Conservation (phyloP, 2,329 filamentous ascomycete genomes). For the Microcera coccophila region DNA sequence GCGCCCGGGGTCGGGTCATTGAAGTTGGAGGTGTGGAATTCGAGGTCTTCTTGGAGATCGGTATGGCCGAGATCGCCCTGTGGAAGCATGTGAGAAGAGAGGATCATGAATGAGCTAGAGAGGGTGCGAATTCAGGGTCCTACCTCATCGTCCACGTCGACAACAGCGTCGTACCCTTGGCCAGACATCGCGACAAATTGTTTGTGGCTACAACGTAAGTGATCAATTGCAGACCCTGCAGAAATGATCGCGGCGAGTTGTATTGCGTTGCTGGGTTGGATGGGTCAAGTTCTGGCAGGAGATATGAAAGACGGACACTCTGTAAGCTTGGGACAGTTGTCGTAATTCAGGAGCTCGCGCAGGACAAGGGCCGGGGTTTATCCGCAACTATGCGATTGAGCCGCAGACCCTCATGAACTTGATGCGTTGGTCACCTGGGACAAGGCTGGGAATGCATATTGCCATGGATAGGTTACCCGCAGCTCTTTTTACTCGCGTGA, state of each 20-base stretch:
- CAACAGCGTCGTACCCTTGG: conserved; percentile 93
- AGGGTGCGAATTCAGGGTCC: conserved; percentile 1
- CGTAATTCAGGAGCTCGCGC: conserved; percentile 29
- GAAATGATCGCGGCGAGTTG: neutral
- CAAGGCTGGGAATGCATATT: neutral
- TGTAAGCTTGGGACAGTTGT: conserved; percentile 30
- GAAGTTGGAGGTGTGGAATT: conserved; percentile 95
- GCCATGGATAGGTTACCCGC: neutral
- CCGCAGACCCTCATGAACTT: conserved; percentile 2
- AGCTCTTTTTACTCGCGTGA: no score
- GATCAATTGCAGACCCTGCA: neutral
- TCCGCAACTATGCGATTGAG: conserved; percentile 12
- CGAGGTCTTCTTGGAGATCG: conserved; percentile 96
- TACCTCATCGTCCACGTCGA: conserved; percentile 95
- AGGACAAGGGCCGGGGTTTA: conserved; percentile 24
- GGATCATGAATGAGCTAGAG: neutral
- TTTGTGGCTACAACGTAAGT: neutral
- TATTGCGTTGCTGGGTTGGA: neutral
- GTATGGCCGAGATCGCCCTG: conserved; percentile 97
- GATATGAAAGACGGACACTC: neutral
- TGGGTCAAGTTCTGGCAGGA: neutral
- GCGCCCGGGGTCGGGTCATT: conserved; percentile 52
- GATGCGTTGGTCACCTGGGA: neutral
- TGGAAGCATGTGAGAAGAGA: conserved; percentile 2
- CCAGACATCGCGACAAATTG: conserved; percentile 59